Evolutionary conservation across 2,329 filamentous ascomycete genomes (phyloP).

Genomic region (Pestalotiopsis sp.): DNA sequence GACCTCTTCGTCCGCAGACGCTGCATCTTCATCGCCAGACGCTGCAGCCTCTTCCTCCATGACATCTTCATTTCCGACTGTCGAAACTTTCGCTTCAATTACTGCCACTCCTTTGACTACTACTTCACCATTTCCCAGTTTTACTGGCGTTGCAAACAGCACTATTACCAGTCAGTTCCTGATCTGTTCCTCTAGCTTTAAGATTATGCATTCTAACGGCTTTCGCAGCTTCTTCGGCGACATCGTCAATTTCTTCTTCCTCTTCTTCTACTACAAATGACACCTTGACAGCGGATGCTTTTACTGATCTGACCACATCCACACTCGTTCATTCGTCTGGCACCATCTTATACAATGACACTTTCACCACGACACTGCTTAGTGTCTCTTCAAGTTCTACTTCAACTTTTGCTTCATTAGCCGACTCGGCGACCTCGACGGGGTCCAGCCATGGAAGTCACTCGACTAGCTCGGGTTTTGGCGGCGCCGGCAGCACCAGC

Average conservation of each 20-base stretch:
- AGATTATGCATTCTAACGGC: background rate
- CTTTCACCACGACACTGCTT: constrained; percentile 16
- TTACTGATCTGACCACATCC: constrained; percentile 16
- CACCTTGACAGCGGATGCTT: constrained; percentile 13
- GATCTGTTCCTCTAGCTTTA: no score
- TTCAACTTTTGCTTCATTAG: constrained; percentile 16
- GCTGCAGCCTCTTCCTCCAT: constrained; percentile 13
- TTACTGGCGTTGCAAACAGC: constrained; percentile 12
- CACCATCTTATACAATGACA: constrained; percentile 16
- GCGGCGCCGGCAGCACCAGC: constrained; percentile 12
- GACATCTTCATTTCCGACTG: constrained; percentile 17
- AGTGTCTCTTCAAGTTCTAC: constrained; percentile 11
- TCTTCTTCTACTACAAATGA: constrained; percentile 12
- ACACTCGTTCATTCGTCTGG: constrained; percentile 17
- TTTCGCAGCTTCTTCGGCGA: background rate
- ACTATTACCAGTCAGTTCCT: constrained; percentile 9
- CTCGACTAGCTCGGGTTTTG: constrained; percentile 16
- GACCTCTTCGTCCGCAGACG: background rate
- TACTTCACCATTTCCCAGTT: constrained; percentile 13
- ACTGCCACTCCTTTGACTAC: constrained; percentile 16
- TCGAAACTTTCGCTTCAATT: constrained; percentile 16
- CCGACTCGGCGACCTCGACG: constrained; percentile 20
- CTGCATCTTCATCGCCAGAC: constrained; percentile 14
- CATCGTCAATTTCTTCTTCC: background rate
- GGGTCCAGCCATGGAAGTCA: constrained; percentile 18